Conservation (phyloP, 371 early-diverging fungal species). For the Entomophthora muscae region DNA sequence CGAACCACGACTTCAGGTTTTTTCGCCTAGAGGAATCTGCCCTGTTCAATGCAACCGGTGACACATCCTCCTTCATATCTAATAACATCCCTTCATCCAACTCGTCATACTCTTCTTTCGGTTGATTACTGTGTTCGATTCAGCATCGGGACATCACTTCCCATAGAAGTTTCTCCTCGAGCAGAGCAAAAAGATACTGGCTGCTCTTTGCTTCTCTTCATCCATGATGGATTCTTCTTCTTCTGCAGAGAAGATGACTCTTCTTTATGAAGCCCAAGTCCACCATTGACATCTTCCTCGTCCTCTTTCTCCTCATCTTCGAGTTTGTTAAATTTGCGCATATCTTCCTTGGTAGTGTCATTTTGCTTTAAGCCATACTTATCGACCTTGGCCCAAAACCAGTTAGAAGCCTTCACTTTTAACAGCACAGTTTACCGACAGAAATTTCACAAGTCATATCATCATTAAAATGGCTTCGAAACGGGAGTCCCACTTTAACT, state of each 20-base stretch:
- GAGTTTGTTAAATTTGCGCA: constrained; percentile 36
- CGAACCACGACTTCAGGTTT: constrained; percentile 74
- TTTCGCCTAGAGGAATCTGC: constrained; percentile 62
- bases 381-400: constrained; percentile 53
- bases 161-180: constrained; percentile 31
- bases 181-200: constrained; percentile 47
- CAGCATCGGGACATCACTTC: constrained; percentile 27
- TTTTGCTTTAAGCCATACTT: constrained; percentile 62
- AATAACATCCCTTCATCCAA: not conserved
- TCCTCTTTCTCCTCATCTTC: constrained; percentile 26
- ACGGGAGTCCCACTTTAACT: constrained; percentile 71
- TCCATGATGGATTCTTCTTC: constrained; percentile 21
- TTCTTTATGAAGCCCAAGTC: constrained; percentile 9
- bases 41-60: constrained; percentile 17
- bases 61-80: constrained; percentile 7
- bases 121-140: constrained; percentile 23
- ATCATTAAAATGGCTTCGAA: constrained; percentile 63
- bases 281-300: constrained; percentile 13
- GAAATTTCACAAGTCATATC: constrained; percentile 37
- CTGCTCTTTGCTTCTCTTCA: constrained; percentile 81
- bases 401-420: not conserved
- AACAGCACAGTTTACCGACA: constrained; percentile 16
- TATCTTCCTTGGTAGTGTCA: constrained; percentile 26
- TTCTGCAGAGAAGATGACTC: constrained; percentile 15
- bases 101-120: constrained; percentile 12